phyloP scores from a whole-genome alignment of 1,284 basidiomycete species.

The Apiotrichum domesticum region DNA sequence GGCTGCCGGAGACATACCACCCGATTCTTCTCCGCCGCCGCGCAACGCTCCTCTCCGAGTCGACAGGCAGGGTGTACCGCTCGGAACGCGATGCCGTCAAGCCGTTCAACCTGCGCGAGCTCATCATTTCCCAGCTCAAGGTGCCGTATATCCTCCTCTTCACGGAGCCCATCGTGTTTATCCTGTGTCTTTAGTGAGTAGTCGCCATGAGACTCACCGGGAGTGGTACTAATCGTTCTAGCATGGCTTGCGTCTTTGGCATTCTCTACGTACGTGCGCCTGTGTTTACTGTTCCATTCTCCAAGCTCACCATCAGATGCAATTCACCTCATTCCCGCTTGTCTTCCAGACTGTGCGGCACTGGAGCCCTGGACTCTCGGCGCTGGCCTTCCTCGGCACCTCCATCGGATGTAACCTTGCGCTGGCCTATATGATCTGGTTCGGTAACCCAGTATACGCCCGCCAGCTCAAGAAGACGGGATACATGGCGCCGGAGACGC shows the following conservation, averaged over 20 bases:
- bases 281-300: not conserved
- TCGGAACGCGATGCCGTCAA: slow-evolving; percentile 44
- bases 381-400: slow-evolving; percentile 60
- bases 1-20: slow-evolving; percentile 48
- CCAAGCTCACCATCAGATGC: slow-evolving; percentile 14
- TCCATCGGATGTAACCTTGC: slow-evolving; percentile 56
- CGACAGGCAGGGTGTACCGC: slow-evolving; percentile 42
- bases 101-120: slow-evolving; percentile 27
- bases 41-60: slow-evolving; percentile 37
- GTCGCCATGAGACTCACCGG: too few relatives aligned
- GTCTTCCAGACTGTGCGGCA: slow-evolving; percentile 22
- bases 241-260: slow-evolving; percentile 44
- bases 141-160: slow-evolving; percentile 46
- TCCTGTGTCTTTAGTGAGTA: slow-evolving; percentile 44
- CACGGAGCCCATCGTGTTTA: slow-evolving; percentile 46
- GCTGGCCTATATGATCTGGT: slow-evolving; percentile 53
- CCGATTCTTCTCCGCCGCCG: slow-evolving; percentile 43
- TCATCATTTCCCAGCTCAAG: slow-evolving; percentile 40
- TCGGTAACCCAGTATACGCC: slow-evolving; percentile 24
- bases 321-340: slow-evolving; percentile 47
- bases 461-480: slow-evolving; percentile 15
- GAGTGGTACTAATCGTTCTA: not conserved
- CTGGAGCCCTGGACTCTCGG: slow-evolving; percentile 50
- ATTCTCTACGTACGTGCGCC: slow-evolving; percentile 28
- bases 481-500: slow-evolving; percentile 46